Percentiles rank a stretch among this genome's conserved stretches.
Evolutionary conservation across 306 rosid genomes (phyloP).

Genomic region (Lagenaria siceraria): DNA sequence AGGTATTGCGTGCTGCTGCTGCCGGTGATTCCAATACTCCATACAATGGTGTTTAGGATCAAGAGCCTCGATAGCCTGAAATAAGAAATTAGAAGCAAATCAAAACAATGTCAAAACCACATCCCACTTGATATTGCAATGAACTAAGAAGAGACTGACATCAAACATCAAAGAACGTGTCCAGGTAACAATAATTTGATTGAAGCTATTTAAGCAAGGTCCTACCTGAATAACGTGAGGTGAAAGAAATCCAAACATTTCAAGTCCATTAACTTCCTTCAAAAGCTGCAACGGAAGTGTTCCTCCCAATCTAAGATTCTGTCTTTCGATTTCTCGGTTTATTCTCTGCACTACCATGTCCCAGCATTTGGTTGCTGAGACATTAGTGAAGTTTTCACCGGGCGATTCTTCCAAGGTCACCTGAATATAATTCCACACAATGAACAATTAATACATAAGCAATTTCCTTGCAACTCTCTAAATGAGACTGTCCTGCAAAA

Average conservation of each 20-base stretch:
- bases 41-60: constrained; percentile 52
- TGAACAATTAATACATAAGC: not conserved
- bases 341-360: constrained; percentile 50
- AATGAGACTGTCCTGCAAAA: not conserved
- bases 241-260: constrained; percentile 76
- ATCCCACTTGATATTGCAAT: not conserved
- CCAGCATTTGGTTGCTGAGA: constrained; percentile 67
- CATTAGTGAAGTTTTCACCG: constrained; percentile 31
- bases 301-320: constrained; percentile 26
- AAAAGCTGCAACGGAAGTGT: constrained; percentile 27
- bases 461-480: not conserved
- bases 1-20: not conserved
- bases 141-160: not conserved
- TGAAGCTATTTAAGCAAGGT: not conserved
- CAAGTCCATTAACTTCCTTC: constrained; percentile 44
- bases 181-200: not conserved
- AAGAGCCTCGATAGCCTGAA: constrained; percentile 64
- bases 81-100: constrained; percentile 10
- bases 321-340: constrained; percentile 29
- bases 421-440: constrained; percentile 28
- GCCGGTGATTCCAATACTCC: constrained; percentile 69
- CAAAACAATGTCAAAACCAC: constrained; percentile 2
- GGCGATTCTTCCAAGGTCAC: constrained; percentile 66
- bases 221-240: constrained; percentile 50
- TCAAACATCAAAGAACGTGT: not conserved